A percentile compares a stretch with the other conserved stretches of the same genome.
Evolutionary conservation across 1,284 basidiomycete genomes (phyloP).

Genomic region (Apiotrichum mycotoxinovorans): DNA sequence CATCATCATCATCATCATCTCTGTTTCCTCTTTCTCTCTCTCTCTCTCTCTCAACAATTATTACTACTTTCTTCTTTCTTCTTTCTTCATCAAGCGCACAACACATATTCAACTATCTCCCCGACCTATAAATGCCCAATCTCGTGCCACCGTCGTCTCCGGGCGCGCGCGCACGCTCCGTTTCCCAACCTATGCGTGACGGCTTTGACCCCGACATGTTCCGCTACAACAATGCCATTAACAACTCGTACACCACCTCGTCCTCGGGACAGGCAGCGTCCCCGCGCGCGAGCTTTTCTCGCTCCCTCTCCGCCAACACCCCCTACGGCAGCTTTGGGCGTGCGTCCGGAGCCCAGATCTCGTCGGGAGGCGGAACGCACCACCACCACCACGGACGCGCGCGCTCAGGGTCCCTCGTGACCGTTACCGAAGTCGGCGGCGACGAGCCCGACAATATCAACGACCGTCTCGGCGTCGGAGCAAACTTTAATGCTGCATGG

Average conservation of each 20-base stretch:
- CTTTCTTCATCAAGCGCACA: neutral
- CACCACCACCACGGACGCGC: conserved; percentile 12
- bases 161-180: conserved; percentile 37
- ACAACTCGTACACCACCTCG: neutral
- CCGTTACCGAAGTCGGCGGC: conserved; percentile 80
- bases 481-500: conserved; percentile 95
- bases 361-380: neutral
- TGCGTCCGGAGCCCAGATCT: conserved; percentile 1
- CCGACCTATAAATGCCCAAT: conserved; percentile 17
- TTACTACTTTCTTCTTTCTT: neutral
- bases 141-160: conserved; percentile 34
- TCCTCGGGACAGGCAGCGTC: conserved; percentile 4
- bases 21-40: neutral
- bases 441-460: conserved; percentile 71
- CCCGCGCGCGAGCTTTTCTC: conserved; percentile 10
- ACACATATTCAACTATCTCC: neutral
- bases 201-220: conserved; percentile 33
- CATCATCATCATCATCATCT: neutral
- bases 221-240: conserved; percentile 3
- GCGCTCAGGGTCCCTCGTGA: conserved; percentile 57
- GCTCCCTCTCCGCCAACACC: conserved; percentile 12
- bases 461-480: conserved; percentile 70
- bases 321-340: conserved; percentile 8
- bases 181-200: conserved; percentile 46
- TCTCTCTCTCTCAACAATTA: neutral